These are phyloP conservation scores for Nicotiana attenuata DNA, from an alignment of 257 asterid genomes.

Conservation along the genomic window DNA sequence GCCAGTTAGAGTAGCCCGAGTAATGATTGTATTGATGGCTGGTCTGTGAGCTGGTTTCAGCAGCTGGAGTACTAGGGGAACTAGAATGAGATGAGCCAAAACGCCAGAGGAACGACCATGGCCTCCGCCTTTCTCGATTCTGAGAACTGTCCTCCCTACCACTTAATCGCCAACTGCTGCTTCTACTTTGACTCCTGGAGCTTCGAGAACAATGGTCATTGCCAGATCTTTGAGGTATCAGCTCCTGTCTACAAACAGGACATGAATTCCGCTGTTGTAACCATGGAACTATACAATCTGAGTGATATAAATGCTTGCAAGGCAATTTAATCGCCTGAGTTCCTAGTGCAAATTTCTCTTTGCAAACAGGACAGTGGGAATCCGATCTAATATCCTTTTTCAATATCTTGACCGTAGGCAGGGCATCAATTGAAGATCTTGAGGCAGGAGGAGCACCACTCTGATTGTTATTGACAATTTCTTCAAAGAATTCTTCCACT, in stretches of 20 bases:
- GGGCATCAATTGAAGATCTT: slow-evolving; percentile 59
- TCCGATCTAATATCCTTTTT: slow-evolving; percentile 74
- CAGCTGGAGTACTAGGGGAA: slow-evolving; percentile 31
- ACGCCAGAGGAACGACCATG: slow-evolving; percentile 90
- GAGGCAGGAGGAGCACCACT: slow-evolving; percentile 75
- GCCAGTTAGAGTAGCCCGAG: slow-evolving; percentile 63
- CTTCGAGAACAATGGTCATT: slow-evolving; percentile 17
- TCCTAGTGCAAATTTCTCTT: slow-evolving; percentile 70
- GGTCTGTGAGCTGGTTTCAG: slow-evolving; percentile 47
- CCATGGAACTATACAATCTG: slow-evolving; percentile 89
- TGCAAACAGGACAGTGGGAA: slow-evolving; percentile 76
- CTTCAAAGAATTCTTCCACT: slow-evolving; percentile 71
- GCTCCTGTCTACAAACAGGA: slow-evolving; percentile 83
- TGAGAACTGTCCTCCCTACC: slow-evolving; percentile 32
- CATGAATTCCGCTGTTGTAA: slow-evolving; percentile 69
- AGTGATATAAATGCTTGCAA: slow-evolving; percentile 76
- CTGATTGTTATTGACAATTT: slow-evolving; percentile 42
- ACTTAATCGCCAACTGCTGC: slow-evolving; percentile 41
- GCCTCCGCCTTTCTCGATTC: slow-evolving; percentile 44
- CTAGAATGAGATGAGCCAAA: slow-evolving; percentile 53
- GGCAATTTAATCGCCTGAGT: slow-evolving; percentile 65
- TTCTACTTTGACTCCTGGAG: slow-evolving; percentile 38
- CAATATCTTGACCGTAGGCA: slow-evolving; percentile 65
- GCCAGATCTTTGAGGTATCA: slow-evolving; percentile 21
- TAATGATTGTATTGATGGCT: slow-evolving; percentile 45